Evolutionary conservation across 768 basidiomycete species (phyloP), one percentile per base, ranked within the genome.

Genomic region (Pleurotus citrinopileatus): DNA sequence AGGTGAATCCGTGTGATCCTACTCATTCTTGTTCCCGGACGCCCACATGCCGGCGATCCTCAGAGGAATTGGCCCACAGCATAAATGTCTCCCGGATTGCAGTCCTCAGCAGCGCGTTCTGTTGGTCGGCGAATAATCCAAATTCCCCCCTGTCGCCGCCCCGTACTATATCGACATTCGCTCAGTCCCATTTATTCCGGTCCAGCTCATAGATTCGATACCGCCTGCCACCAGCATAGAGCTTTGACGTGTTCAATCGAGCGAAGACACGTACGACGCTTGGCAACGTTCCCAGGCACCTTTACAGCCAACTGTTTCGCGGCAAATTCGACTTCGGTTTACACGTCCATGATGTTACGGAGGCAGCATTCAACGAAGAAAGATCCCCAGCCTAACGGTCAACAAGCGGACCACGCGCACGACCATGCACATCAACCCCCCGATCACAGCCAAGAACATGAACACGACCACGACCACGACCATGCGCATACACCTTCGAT

Each of bases 401-500:
- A 47, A 19, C 15, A 26, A 10, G 7, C 45, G 13, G 29, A 32
- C 45, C 45, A 47, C 25, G 45, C 15, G 7, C 43, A 45, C 23
- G 26, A 45, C 22, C 22, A 45, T n/a, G 26, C 43, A 22, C 43
- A 48, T n/a, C 13, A 48, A 34, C 46, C 22, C 36, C 58, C 70
- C 52, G 64, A 70, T 19, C 65, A 70, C 54, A 64, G 65, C 40
- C 75, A 79, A 60, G 72, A 74, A 53, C 73, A 80, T 43, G 63
- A 74, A 37, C 59, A 69, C 46, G 57, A 57, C 12, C 67, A 74
- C 51, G 38, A 54, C 29, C 54, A 69, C 53, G 64, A 58, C 36
- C 78, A 84, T 61, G 63, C 76, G 1, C 86, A 87, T 67, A 79
- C 81, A 4, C 83, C 82, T 56, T 81, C 83, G 22, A 63, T 86